Evolutionary conservation across 345 rosid species (phyloP).

Genomic region (Hypericum androsaemum): DNA sequence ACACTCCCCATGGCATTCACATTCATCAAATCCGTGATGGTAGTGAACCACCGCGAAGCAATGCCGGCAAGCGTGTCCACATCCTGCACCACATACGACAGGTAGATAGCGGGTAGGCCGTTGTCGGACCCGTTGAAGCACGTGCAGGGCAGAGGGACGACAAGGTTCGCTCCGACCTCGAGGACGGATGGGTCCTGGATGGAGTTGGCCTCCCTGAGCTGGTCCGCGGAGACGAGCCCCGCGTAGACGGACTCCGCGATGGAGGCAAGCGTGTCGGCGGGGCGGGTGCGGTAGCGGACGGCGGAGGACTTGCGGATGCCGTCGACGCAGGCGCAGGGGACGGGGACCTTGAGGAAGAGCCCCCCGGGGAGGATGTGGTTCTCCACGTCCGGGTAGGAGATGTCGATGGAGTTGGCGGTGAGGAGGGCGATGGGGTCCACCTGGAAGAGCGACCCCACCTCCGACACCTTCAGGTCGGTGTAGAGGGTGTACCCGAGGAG

Average conservation of each 20-base stretch:
- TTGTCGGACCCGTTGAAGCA: slow-evolving; percentile 88
- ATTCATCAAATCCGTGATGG: slow-evolving; percentile 78
- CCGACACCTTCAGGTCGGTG: slow-evolving; percentile 84
- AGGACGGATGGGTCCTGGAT: slow-evolving; percentile 50
- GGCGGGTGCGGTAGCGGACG: slow-evolving; percentile 72
- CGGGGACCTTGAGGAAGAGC: slow-evolving; percentile 75
- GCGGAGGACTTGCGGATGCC: slow-evolving; percentile 76
- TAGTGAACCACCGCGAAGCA: slow-evolving; percentile 61
- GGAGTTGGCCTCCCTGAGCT: slow-evolving; percentile 75
- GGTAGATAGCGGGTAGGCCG: slow-evolving; percentile 62
- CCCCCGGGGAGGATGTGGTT: slow-evolving; percentile 79
- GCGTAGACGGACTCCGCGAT: slow-evolving; percentile 62
- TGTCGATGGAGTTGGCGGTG: slow-evolving; percentile 73
- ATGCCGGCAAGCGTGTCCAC: slow-evolving; percentile 63
- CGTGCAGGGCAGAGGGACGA: slow-evolving; percentile 84
- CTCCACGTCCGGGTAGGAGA: slow-evolving; percentile 88
- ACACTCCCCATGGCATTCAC: slow-evolving; percentile 91
- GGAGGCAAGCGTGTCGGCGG: slow-evolving; percentile 55
- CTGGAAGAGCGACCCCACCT: slow-evolving; percentile 88
- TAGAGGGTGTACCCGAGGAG: slow-evolving; percentile 84
- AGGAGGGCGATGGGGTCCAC: slow-evolving; percentile 71
- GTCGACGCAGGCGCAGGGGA: slow-evolving; percentile 78
- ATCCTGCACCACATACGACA: slow-evolving; percentile 67
- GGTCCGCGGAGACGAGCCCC: slow-evolving; percentile 82
- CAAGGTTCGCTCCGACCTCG: slow-evolving; percentile 65